Conservation (phyloP, 768 basidiomycete species). For the Lyophyllum shimeji region DNA sequence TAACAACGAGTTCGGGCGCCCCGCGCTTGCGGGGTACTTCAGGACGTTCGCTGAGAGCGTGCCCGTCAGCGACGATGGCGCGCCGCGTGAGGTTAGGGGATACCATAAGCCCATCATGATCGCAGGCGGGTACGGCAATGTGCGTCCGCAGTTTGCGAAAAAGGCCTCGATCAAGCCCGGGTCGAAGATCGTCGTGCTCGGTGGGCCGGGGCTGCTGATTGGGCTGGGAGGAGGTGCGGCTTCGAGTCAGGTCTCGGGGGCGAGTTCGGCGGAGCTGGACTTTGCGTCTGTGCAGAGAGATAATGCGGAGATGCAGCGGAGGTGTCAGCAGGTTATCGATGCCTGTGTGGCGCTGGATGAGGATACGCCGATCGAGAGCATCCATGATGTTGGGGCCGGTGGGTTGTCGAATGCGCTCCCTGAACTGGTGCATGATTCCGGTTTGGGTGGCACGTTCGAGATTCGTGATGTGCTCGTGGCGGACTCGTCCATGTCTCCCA, state of each 20-base stretch:
- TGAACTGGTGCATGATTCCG: slow-evolving; percentile 94
- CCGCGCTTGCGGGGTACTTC: slow-evolving; percentile 91
- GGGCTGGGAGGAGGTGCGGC: slow-evolving; percentile 97
- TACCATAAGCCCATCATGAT: slow-evolving; percentile 99
- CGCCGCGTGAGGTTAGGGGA: slow-evolving; percentile 70
- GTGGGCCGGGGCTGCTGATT: slow-evolving; percentile 95
- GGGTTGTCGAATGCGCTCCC: slow-evolving; percentile 96
- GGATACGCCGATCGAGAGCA: slow-evolving; percentile 84
- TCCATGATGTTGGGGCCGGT: slow-evolving; percentile 98
- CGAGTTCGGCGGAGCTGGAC: slow-evolving; percentile 89
- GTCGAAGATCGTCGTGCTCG: slow-evolving; percentile 88
- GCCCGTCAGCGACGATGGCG: slow-evolving; percentile 47
- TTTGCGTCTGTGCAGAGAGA: slow-evolving; percentile 98
- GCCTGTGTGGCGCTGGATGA: slow-evolving; percentile 66
- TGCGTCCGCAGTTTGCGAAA: slow-evolving; percentile 77
- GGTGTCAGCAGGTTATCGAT: slow-evolving; percentile 97
- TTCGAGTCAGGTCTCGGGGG: slow-evolving; percentile 89
- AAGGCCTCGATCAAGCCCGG: slow-evolving; percentile 79
- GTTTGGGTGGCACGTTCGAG: slow-evolving; percentile 89
- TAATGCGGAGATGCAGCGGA: slow-evolving; percentile 97
- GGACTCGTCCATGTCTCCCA: slow-evolving; percentile 93
- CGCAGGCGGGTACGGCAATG: slow-evolving; percentile 94
- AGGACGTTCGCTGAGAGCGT: slow-evolving; percentile 88
- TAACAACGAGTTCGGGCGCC: slow-evolving; percentile 98
- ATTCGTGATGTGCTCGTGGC: slow-evolving; percentile 92